phyloP scores from a whole-genome alignment of 202 grass and related monocot species.

The Carex sylvatica region DNA sequence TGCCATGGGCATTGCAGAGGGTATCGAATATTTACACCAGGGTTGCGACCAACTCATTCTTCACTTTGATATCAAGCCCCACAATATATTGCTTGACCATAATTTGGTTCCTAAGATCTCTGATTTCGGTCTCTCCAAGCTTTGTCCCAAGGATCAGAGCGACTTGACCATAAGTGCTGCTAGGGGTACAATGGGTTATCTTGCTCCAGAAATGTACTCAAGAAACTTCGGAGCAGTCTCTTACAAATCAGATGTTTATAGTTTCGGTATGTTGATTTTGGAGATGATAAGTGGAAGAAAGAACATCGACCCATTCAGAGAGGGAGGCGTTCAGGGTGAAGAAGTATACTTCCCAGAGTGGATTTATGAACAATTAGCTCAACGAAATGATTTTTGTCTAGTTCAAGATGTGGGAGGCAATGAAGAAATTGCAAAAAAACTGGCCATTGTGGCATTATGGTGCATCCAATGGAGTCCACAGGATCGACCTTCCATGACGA shows the following conservation, averaged over 20 bases:
- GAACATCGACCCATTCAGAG: slow-evolving; percentile 32
- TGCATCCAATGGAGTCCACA: too few species aligned
- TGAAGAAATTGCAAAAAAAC: too few species aligned
- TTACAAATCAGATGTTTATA: slow-evolving; percentile 60
- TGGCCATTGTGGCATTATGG: too few species aligned
- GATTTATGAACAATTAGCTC: too few species aligned
- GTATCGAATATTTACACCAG: slow-evolving; percentile 44
- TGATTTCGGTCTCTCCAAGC: slow-evolving; percentile 39
- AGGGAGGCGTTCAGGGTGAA: too few species aligned
- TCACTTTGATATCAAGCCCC: slow-evolving; percentile 66
- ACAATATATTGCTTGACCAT: slow-evolving; percentile 49
- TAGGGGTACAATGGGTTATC: slow-evolving; percentile 67
- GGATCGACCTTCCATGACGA: too few species aligned
- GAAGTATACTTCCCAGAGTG: too few species aligned
- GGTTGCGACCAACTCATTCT: slow-evolving; percentile 52
- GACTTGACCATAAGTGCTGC: slow-evolving; percentile 37
- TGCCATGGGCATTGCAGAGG: slow-evolving; percentile 28
- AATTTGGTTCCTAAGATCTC: slow-evolving; percentile 49
- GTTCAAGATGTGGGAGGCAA: too few species aligned
- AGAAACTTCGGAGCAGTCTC: slow-evolving; percentile 53
- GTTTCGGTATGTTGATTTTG: slow-evolving; percentile 57
- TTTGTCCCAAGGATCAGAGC: slow-evolving; percentile 48
- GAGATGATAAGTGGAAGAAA: slow-evolving; percentile 60
- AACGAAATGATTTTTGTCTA: too few species aligned
- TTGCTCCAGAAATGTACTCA: slow-evolving; percentile 59